Base-by-base conservation (phyloP, 1,284 basidiomycete genomes). In the Fomitopsis pinicola region DNA sequence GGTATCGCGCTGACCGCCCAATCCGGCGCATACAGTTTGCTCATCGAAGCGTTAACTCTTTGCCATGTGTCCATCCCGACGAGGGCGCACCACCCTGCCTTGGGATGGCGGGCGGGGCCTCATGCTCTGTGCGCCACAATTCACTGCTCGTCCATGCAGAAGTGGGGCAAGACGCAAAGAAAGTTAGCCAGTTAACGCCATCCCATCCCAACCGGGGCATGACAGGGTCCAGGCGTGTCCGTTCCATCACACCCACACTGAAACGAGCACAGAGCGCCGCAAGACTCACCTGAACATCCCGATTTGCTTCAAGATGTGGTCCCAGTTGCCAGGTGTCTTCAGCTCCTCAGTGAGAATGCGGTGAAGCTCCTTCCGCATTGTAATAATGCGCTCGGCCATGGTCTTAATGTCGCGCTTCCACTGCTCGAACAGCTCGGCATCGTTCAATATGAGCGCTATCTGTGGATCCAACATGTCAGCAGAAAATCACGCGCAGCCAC, bases 271-370 rank as follows among this genome's bases (percentile, higher is more conserved):
- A 14, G 44, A 35, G 22, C 22, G 22, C 22, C 22, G 22, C 22
- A 22, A 22, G 22, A 72, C 86, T 66, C 73, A 91, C 91, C 89
- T 92, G 79, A 94, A 94, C 94, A 94, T 94, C 62, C 94, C 94
- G 73, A 96, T 96, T 80, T 97, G 94, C 61, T 86, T 84, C 68
- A 89, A 79, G 69, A 98, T 93, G 75, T 98, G 95, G 22, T 88
- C 83, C 97, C 97, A 99, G 65, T 82, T 85, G 0, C 94, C 94
- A 0, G 97, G 96, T 55, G 97, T 98, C 78, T 94, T 85, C 71
- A 94, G 78, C 76, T 93, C 87, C 66, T 93, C 84, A 26, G 88
- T 92, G 72, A 99, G 75, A 66, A 94, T 74, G 60, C 86, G 80
- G 77, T 85, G 84, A 65, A 99, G 80, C 78, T 92, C 85, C 70